Percentiles rank a stretch among this genome's conserved stretches.
These are phyloP conservation scores for Eucalyptus dawsonii DNA, from an alignment of 345 rosid species.

Conservation along the genomic window DNA sequence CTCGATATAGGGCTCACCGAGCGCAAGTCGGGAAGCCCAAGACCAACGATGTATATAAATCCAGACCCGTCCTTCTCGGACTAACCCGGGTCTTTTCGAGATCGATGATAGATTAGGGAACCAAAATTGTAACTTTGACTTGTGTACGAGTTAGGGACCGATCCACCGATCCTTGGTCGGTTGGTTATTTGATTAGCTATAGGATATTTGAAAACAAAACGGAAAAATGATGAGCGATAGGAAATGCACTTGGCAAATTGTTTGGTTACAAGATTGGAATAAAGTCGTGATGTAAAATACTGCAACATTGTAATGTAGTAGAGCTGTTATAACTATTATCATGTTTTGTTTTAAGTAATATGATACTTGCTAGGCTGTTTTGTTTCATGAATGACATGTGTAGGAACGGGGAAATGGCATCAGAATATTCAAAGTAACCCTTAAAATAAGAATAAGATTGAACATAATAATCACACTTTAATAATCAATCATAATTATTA, in stretches of 20 bases:
- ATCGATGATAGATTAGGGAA: neutral
- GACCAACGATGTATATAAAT: neutral
- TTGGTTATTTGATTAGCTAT: neutral
- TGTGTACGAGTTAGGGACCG: neutral
- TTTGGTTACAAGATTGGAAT: neutral
- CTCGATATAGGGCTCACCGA: neutral
- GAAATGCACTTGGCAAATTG: fast-evolving
- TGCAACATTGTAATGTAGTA: neutral
- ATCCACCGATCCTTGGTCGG: neutral
- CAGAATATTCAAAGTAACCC: neutral
- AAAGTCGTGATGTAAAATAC: neutral
- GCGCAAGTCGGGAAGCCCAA: neutral
- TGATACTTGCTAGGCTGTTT: neutral
- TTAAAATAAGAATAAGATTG: neutral
- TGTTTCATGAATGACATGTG: neutral
- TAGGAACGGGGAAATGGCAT: neutral
- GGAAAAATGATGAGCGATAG: neutral
- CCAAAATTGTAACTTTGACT: neutral
- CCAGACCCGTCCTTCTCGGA: neutral
- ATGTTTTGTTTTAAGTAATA: neutral
- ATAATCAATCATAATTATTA: neutral
- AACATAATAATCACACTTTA: neutral
- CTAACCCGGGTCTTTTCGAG: neutral
- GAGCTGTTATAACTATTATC: neutral
- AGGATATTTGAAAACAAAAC: neutral